These are phyloP conservation scores for Russula sp. DNA, from an alignment of 768 basidiomycete genomes.

Conservation along the genomic window DNA sequence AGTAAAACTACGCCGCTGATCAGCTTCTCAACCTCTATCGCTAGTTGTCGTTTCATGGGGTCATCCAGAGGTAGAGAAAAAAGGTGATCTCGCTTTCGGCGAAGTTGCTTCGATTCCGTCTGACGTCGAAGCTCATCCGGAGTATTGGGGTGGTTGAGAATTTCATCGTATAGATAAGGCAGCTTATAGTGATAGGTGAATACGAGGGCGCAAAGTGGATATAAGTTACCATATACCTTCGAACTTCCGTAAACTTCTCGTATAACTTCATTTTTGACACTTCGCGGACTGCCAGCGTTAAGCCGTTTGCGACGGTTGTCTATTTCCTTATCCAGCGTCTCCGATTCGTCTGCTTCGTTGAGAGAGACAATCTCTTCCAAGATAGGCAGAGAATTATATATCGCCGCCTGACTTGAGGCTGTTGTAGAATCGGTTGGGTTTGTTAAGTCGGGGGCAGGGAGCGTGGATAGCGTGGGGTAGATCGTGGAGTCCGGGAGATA, in stretches of 20 bases:
- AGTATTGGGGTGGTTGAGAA: slow-evolving; percentile 79
- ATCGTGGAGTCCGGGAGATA: slow-evolving; percentile 73
- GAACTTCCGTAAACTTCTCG: slow-evolving; percentile 62
- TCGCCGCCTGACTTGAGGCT: slow-evolving; percentile 53
- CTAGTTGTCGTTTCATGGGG: slow-evolving; percentile 45
- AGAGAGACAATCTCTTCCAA: slow-evolving; percentile 70
- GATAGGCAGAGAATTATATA: slow-evolving; percentile 67
- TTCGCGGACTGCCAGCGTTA: slow-evolving; percentile 57
- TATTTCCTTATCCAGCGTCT: slow-evolving; percentile 60
- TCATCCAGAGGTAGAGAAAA: slow-evolving; percentile 49
- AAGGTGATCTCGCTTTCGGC: slow-evolving; percentile 60
- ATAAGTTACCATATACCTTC: slow-evolving; percentile 54
- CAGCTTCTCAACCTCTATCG: slow-evolving; percentile 67
- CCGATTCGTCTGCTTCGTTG: slow-evolving; percentile 61
- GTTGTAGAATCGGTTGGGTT: slow-evolving; percentile 63
- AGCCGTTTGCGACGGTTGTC: slow-evolving; percentile 76
- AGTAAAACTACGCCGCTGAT: slow-evolving; percentile 75
- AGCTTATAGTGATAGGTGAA: slow-evolving; percentile 45
- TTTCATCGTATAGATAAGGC: slow-evolving; percentile 67
- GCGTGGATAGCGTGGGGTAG: slow-evolving; percentile 55
- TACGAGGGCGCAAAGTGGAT: background rate
- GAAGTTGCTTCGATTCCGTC: slow-evolving; percentile 73
- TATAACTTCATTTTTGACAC: slow-evolving; percentile 60
- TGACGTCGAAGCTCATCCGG: slow-evolving; percentile 74
- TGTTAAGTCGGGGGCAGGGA: slow-evolving; percentile 76